Percentiles rank a stretch among this genome's conserved stretches.
Evolutionary conservation across 257 asterid species (phyloP).

Genomic region (Plantago elongata): DNA sequence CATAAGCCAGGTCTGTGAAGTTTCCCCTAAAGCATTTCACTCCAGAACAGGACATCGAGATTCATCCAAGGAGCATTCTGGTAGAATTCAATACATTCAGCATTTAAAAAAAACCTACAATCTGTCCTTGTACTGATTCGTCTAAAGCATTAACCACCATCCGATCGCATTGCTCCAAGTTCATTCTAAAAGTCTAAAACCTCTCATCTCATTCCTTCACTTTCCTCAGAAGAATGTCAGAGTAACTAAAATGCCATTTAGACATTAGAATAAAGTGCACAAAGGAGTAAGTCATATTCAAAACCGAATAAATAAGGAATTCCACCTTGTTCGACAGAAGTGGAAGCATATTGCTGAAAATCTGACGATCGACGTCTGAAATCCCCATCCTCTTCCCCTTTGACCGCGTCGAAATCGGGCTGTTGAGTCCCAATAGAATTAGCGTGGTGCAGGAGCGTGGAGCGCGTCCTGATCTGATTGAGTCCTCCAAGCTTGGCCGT

Average conservation of each 20-base stretch:
- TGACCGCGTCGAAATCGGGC: conserved; percentile 16
- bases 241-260: too few relatives aligned
- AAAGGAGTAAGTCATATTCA: not conserved
- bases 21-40: not conserved
- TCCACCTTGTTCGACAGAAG: conserved; percentile 45
- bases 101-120: too few relatives aligned
- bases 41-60: not conserved
- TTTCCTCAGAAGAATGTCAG: not conserved
- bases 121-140: too few relatives aligned
- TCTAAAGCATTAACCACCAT: not conserved
- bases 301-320: not conserved
- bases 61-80: too few relatives aligned
- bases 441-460: conserved; percentile 36
- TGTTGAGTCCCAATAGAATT: conserved; percentile 26
- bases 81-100: too few relatives aligned
- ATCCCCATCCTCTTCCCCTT: conserved; percentile 12
- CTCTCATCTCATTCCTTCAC: not conserved
- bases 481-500: conserved; percentile 63
- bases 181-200: too few relatives aligned
- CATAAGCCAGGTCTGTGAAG: too few relatives aligned
- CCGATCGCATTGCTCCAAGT: not conserved
- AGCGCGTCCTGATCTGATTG: conserved; percentile 70
- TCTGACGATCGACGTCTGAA: conserved; percentile 3
- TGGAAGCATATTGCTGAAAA: conserved; percentile 30
- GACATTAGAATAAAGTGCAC: not conserved